Evolutionary conservation across 2,329 filamentous ascomycete species (phyloP), one percentile per base, ranked within the genome.

Genomic region (Penicillium frequentans): DNA sequence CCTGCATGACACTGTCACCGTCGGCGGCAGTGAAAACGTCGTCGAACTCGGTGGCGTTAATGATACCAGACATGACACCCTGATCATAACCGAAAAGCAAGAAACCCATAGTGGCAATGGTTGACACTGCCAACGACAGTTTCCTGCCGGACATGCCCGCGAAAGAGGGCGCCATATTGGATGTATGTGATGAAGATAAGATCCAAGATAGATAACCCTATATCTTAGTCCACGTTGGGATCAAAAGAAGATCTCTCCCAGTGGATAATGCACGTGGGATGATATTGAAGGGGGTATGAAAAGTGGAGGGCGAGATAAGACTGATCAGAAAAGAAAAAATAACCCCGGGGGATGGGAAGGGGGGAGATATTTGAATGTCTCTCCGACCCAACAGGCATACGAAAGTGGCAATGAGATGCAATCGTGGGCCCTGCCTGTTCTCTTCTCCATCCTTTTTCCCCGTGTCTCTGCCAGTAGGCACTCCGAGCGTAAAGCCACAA

Each of bases 21-120:
- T 68, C 66, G 21, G 70, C 68, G 5, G 71, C 70, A 3, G 72
- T 71, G 54, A 74, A 74, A 9, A 75, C 62, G 45, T 68, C 54
- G 58, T 68, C 66, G 55, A 74, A 75, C 16, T 68, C 62, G 2
- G 56, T 49, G n/a, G 70, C 67, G 56, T 64, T 69, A 55, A 75
- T 75, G 31, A 75, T 75, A 50, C 73, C 73, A 16, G 73, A 74
- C 73, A 75, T 75, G 42, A 75, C 73, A 66, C 73, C 73, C 67
- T 75, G 61, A 42, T 63, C 61, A 37, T 63, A 63, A 47, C 61
- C 61, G 59, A 63, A 63, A 5, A 63, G 48, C 27, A 86, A 69
- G 74, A 87, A 86, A 23, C 84, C 85, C 49, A 84, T 86, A 0
- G 86, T 88, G 4, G 86, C 84, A 26, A 88, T 80, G n/a, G 81